These are phyloP conservation scores for Teratosphaeria epicoccoides DNA, from an alignment of 2,329 filamentous ascomycete species.

Conservation along the genomic window DNA sequence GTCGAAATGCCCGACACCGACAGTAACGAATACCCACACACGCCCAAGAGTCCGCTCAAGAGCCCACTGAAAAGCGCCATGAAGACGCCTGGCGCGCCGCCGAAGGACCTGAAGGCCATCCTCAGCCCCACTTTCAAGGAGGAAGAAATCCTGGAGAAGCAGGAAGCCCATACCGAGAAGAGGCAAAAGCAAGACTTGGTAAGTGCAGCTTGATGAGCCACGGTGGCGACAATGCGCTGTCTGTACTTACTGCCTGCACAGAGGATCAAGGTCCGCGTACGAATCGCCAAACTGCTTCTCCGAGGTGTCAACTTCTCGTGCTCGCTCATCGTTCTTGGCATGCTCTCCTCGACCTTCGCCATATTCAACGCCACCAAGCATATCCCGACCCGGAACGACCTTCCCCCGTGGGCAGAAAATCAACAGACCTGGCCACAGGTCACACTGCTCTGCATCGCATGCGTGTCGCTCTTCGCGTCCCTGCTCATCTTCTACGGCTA, in stretches of 20 bases:
- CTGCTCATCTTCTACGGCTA: slow-evolving; percentile 75
- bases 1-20: slow-evolving; percentile 45
- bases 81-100: slow-evolving; percentile 75
- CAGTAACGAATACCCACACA: slow-evolving; percentile 29
- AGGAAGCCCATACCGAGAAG: slow-evolving; percentile 70
- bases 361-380: slow-evolving; percentile 83
- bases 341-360: slow-evolving; percentile 76
- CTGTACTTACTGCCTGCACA: slow-evolving; percentile 27
- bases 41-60: slow-evolving; percentile 65
- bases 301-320: slow-evolving; percentile 94
- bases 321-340: slow-evolving; percentile 83
- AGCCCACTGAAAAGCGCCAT: slow-evolving; percentile 77
- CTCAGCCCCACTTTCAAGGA: slow-evolving; percentile 86
- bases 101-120: slow-evolving; percentile 52
- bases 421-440: slow-evolving; percentile 86
- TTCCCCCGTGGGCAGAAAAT: slow-evolving; percentile 71
- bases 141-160: slow-evolving; percentile 76
- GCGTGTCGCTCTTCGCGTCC: slow-evolving; percentile 69
- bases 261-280: slow-evolving; percentile 87
- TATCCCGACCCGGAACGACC: slow-evolving; percentile 64
- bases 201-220: slow-evolving; percentile 33
- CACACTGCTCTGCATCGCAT: slow-evolving; percentile 66
- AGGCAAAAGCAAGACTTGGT: slow-evolving; percentile 82
- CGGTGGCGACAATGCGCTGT: background rate
- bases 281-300: slow-evolving; percentile 90